Conservation (phyloP, 495 filamentous ascomycete genomes). For the Penicillium pancosmium region DNA sequence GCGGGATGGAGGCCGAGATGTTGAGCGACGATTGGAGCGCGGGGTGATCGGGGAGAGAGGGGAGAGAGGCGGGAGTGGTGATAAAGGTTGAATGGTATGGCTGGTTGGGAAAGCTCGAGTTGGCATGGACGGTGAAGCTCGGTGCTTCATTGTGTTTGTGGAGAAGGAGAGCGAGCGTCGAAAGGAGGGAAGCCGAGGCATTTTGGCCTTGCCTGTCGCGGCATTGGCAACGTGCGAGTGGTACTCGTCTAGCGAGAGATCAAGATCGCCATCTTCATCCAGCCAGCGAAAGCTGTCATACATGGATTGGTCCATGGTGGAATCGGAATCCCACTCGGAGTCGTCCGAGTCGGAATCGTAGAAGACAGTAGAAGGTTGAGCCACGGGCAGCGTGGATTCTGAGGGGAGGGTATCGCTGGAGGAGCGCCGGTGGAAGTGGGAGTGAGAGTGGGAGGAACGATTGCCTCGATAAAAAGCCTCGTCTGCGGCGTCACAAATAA, state of each 20-base stretch:
- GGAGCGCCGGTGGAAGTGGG: slow-evolving; percentile 6
- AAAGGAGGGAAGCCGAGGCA: slow-evolving; percentile 43
- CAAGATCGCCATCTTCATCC: slow-evolving; percentile 75
- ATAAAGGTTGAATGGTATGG: slow-evolving; percentile 5
- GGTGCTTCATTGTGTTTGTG: slow-evolving; percentile 17
- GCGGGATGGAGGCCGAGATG: slow-evolving; percentile 37
- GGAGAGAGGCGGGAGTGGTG: slow-evolving; percentile 16
- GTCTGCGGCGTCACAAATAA: slow-evolving; percentile 73
- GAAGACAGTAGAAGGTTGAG: slow-evolving; percentile 30
- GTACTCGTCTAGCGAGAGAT: slow-evolving; percentile 65
- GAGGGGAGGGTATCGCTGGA: slow-evolving; percentile 25
- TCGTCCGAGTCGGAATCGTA: slow-evolving; percentile 33
- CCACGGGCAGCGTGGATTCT: slow-evolving; percentile 19
- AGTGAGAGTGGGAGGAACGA: background rate
- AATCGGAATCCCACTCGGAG: slow-evolving; percentile 25
- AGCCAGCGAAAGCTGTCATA: slow-evolving; percentile 78
- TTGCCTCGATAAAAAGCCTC: slow-evolving; percentile 53
- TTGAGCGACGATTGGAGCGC: slow-evolving; percentile 39
- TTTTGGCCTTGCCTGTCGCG: slow-evolving; percentile 23
- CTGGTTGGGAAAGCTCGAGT: slow-evolving; percentile 24
- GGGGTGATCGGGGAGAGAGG: slow-evolving; percentile 22
- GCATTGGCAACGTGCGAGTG: slow-evolving; percentile 46
- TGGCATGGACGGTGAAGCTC: slow-evolving; percentile 19
- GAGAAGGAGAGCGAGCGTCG: slow-evolving; percentile 52
- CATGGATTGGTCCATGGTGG: slow-evolving; percentile 56